Evolutionary conservation across 2,329 filamentous ascomycete species (phyloP).

Genomic region (Aspergillus uvarum): DNA sequence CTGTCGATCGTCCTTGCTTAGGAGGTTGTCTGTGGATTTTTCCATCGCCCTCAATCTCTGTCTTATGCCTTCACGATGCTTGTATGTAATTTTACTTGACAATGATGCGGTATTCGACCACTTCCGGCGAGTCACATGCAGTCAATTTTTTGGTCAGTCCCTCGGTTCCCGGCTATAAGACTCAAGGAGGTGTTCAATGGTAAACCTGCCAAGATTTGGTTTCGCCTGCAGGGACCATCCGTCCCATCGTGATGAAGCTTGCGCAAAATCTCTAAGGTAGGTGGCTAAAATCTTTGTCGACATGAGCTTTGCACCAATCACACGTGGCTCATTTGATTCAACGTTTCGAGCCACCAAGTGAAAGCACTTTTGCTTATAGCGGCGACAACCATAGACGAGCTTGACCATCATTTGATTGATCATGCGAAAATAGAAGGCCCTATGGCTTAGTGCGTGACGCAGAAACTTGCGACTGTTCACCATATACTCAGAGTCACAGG

Average conservation of each 20-base stretch:
- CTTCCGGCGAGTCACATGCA: conserved; percentile 7
- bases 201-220: background rate
- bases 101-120: conserved; percentile 32
- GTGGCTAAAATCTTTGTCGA: background rate
- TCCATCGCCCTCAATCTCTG: conserved; percentile 27
- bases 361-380: no score
- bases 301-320: background rate
- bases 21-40: conserved; percentile 25
- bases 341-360: no score
- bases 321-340: no score
- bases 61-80: conserved; percentile 33
- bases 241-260: background rate
- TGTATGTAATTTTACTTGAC: conserved; percentile 34
- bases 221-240: background rate
- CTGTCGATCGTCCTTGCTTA: conserved; percentile 14
- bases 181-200: background rate
- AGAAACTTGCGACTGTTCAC: background rate
- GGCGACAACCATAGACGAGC: background rate
- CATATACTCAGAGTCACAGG: background rate
- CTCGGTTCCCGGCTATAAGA: background rate
- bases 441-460: background rate
- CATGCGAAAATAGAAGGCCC: background rate
- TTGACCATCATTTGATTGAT: background rate
- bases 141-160: background rate
- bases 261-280: background rate